Evolutionary conservation across 257 asterid species (phyloP).

Genomic region (Solanum chmielewskii): DNA sequence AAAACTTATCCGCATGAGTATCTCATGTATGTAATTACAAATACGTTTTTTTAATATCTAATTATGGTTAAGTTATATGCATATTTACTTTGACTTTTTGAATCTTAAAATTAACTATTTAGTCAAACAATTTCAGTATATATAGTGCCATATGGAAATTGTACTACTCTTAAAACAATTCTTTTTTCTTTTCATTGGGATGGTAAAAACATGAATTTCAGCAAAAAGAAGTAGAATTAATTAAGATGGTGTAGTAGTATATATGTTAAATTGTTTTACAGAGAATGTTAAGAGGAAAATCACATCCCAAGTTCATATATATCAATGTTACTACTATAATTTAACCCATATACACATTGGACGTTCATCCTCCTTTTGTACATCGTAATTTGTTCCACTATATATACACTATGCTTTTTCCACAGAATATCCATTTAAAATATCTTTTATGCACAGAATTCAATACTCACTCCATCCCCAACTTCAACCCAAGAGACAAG

Average conservation of each 20-base stretch:
- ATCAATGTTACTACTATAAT: not conserved
- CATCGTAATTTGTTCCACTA: slow-evolving; percentile 16
- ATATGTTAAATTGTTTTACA: not conserved
- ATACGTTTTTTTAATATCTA: too few species aligned
- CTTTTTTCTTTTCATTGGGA: not conserved
- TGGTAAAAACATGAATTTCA: slow-evolving; percentile 29
- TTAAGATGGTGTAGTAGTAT: not conserved
- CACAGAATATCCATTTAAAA: slow-evolving; percentile 8
- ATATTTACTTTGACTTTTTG: not conserved
- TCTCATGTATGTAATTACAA: too few species aligned
- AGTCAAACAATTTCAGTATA: not conserved
- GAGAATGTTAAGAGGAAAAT: slow-evolving; percentile 38
- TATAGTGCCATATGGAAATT: not conserved
- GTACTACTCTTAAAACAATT: not conserved
- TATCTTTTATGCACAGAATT: slow-evolving; percentile 50
- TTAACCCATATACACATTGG: not conserved
- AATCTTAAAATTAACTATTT: not conserved
- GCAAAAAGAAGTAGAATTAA: slow-evolving; percentile 15
- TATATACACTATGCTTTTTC: not conserved
- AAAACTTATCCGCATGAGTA: too few species aligned
- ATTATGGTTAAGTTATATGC: not conserved
- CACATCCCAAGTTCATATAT: not conserved
- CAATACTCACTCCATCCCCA: slow-evolving; percentile 28
- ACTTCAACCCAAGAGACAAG: slow-evolving; percentile 22
- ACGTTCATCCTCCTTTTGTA: not conserved